phyloP scores from a whole-genome alignment of 306 rosid species.

The Quercus cerris region DNA sequence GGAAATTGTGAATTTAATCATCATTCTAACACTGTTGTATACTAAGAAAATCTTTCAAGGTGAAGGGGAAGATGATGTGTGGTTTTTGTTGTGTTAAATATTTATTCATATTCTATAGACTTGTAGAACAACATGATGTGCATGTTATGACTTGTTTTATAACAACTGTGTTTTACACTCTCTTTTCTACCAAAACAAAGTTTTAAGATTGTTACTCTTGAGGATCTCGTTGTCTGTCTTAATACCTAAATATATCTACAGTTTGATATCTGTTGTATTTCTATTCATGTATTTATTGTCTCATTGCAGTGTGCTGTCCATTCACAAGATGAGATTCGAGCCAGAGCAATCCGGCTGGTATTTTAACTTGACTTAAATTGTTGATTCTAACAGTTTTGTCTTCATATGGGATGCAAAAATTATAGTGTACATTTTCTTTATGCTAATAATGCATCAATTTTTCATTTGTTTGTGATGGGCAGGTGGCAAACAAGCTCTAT shows the following conservation, averaged over 20 bases:
- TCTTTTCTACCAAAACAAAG: neutral
- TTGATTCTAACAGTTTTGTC: neutral
- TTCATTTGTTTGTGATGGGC: conserved; percentile 18
- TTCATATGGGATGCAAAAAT: conserved; percentile 1
- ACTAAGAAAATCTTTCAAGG: too few species aligned
- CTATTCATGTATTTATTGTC: conserved; percentile 26
- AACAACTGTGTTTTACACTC: neutral
- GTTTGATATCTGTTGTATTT: neutral
- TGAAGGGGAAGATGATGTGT: neutral
- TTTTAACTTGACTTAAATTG: conserved; percentile 8
- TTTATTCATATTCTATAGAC: neutral
- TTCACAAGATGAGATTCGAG: conserved; percentile 89
- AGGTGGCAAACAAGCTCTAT: conserved; percentile 98
- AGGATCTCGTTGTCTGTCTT: neutral
- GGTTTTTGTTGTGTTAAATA: neutral
- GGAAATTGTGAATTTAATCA: too few species aligned
- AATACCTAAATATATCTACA: too few species aligned
- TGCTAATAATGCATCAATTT: neutral
- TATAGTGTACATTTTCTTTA: conserved; percentile 3
- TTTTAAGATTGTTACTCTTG: neutral
- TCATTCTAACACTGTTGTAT: too few species aligned
- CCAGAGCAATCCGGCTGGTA: conserved; percentile 98
- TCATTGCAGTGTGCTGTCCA: conserved; percentile 86
- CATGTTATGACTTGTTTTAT: neutral
- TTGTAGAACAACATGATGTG: neutral